A percentile compares a stretch with the other conserved stretches of the same genome.
These are phyloP conservation scores for Globisporangium recalcitrans DNA, from an alignment of 352 stramenopile species.

Conservation along the genomic window DNA sequence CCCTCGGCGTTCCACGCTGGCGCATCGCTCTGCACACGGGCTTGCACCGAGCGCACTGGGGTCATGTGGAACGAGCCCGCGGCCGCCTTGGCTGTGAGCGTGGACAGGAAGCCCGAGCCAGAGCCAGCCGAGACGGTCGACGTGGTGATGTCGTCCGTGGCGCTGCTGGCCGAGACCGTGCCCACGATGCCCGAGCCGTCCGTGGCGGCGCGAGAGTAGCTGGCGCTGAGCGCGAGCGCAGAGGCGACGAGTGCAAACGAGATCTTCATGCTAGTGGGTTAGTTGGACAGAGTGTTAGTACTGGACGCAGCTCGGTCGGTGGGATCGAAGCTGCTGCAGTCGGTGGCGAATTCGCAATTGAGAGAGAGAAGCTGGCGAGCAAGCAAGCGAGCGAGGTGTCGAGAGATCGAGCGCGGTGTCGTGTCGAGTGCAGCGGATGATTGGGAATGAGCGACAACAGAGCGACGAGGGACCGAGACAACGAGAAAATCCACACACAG, in stretches of 20 bases:
- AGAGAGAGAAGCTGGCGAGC: background rate
- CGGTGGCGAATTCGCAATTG: constrained; percentile 10
- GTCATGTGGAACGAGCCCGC: constrained; percentile 57
- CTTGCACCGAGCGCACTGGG: constrained; percentile 67
- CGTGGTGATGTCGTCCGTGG: constrained; percentile 15
- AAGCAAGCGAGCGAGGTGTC: background rate
- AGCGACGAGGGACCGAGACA: background rate
- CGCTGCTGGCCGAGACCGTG: constrained; percentile 19
- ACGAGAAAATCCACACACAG: constrained; percentile 6
- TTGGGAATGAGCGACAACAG: constrained; percentile 2
- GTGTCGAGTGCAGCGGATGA: background rate
- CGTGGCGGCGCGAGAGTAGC: constrained; percentile 15
- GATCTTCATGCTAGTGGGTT: constrained; percentile 11
- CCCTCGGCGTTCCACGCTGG: constrained; percentile 48
- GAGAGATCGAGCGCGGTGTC: too few species aligned
- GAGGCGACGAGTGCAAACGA: constrained; percentile 8
- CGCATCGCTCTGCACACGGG: constrained; percentile 63
- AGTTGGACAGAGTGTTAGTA: constrained; percentile 1
- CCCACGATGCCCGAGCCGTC: constrained; percentile 11
- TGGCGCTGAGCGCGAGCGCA: constrained; percentile 16
- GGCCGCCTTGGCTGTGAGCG: constrained; percentile 15
- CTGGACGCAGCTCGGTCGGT: constrained; percentile 5
- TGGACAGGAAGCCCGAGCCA: constrained; percentile 16
- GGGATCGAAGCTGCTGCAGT: constrained; percentile 8
- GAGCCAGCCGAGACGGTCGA: constrained; percentile 6